A percentile compares a stretch with the other conserved stretches of the same genome.
These are phyloP conservation scores for Talaromyces verruculosus DNA, from an alignment of 2,329 filamentous ascomycete species.

Conservation along the genomic window DNA sequence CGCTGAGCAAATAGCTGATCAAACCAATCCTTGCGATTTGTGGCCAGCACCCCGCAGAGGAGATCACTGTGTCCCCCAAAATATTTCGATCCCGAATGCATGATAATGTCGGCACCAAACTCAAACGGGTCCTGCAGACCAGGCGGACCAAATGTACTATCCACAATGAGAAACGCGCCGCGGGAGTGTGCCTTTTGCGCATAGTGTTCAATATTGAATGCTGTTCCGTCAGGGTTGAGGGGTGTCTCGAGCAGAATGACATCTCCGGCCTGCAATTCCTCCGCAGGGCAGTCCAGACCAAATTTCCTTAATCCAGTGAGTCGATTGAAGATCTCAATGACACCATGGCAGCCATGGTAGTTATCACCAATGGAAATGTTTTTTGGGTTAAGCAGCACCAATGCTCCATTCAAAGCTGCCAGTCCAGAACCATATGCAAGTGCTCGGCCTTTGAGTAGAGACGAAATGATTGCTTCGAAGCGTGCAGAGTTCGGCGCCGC, in stretches of 20 bases:
- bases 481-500: constrained; percentile 77
- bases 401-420: constrained; percentile 80
- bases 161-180: constrained; percentile 77
- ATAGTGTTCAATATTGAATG: constrained; percentile 69
- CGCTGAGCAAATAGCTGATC: constrained; percentile 65
- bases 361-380: constrained; percentile 79
- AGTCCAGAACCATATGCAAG: constrained; percentile 84
- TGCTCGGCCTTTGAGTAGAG: constrained; percentile 64
- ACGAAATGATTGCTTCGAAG: constrained; percentile 77
- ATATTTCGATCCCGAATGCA: constrained; percentile 96
- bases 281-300: constrained; percentile 65
- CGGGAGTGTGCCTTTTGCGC: constrained; percentile 68
- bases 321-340: constrained; percentile 70
- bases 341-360: constrained; percentile 92
- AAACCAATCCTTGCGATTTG: constrained; percentile 62
- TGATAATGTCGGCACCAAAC: constrained; percentile 78
- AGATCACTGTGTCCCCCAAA: constrained; percentile 93
- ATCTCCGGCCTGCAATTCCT: constrained; percentile 72
- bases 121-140: constrained; percentile 82
- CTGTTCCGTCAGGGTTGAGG: constrained; percentile 84
- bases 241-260: constrained; percentile 91
- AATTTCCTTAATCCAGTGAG: constrained; percentile 74
- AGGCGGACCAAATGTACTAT: constrained; percentile 90
- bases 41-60: constrained; percentile 78
- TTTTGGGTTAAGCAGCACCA: constrained; percentile 80